Evolutionary conservation across 2,329 filamentous ascomycete genomes (phyloP).

Genomic region (Dactylellina sp.): DNA sequence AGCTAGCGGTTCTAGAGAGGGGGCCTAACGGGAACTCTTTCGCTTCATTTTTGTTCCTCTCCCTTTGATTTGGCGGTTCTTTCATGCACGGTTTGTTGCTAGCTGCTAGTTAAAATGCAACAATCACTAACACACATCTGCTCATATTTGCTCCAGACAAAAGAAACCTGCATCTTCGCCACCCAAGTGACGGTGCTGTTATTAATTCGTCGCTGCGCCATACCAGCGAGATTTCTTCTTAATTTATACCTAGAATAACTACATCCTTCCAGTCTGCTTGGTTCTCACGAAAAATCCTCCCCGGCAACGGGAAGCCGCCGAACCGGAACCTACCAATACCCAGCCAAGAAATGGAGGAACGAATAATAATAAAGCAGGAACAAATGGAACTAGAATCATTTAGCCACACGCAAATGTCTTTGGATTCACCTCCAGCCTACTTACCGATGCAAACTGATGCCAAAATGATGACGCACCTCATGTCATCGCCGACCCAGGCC

Average conservation of each 20-base stretch:
- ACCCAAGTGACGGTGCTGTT: neutral
- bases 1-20: conserved; percentile 12
- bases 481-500: conserved; percentile 2
- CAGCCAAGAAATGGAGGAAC: conserved; percentile 22
- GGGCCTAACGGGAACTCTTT: conserved; percentile 18
- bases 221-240: neutral
- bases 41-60: conserved; percentile 12
- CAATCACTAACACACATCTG: conserved; percentile 34
- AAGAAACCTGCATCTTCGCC: neutral
- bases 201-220: neutral
- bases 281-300: neutral
- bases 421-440: conserved; percentile 20
- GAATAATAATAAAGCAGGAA: conserved; percentile 40
- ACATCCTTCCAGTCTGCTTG: neutral
- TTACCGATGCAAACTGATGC: neutral
- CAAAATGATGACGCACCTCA: neutral
- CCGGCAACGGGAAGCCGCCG: conserved; percentile 7
- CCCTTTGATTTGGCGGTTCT: conserved; percentile 15
- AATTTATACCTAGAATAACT: neutral
- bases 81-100: conserved; percentile 56
- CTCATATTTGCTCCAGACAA: conserved; percentile 3
- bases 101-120: conserved; percentile 46
- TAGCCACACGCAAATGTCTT: neutral
- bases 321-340: conserved; percentile 5
- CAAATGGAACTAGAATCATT: neutral